These are phyloP conservation scores for Ceratocystis papillata DNA, from an alignment of 2,329 filamentous ascomycete species.

Conservation along the genomic window DNA sequence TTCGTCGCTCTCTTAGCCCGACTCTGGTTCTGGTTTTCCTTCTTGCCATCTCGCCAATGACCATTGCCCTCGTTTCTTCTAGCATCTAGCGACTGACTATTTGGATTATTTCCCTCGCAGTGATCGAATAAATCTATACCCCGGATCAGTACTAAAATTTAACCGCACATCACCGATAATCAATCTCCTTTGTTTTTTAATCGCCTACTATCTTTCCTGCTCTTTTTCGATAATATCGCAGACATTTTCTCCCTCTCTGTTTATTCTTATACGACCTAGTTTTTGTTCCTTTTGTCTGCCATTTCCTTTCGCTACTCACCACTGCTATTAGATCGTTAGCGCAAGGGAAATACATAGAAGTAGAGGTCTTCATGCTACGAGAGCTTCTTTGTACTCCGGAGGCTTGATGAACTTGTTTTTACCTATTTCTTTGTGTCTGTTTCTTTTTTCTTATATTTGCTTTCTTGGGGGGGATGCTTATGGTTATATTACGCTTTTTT, in stretches of 20 bases:
- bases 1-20: neutral
- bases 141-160: neutral
- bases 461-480: neutral
- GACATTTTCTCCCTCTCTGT: constrained; percentile 8
- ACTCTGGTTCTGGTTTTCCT: neutral
- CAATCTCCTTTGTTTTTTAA: constrained; percentile 7
- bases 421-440: neutral
- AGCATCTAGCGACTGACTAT: constrained; percentile 1
- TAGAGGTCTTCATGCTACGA: neutral
- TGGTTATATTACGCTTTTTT: neutral
- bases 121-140: neutral
- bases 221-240: constrained; percentile 8
- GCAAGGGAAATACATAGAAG: neutral
- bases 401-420: constrained; percentile 1
- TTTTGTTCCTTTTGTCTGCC: constrained; percentile 2
- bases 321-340: constrained; percentile 9
- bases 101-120: neutral
- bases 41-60: neutral
- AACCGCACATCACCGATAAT: constrained; percentile 1
- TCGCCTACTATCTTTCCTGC: neutral
- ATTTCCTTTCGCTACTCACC: neutral
- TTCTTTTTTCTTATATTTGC: neutral
- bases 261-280: constrained; percentile 4
- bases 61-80: neutral
- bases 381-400: neutral